Evolutionary conservation across 1,139 yeast genomes (phyloP).

Genomic region (Hansenula anomala): DNA sequence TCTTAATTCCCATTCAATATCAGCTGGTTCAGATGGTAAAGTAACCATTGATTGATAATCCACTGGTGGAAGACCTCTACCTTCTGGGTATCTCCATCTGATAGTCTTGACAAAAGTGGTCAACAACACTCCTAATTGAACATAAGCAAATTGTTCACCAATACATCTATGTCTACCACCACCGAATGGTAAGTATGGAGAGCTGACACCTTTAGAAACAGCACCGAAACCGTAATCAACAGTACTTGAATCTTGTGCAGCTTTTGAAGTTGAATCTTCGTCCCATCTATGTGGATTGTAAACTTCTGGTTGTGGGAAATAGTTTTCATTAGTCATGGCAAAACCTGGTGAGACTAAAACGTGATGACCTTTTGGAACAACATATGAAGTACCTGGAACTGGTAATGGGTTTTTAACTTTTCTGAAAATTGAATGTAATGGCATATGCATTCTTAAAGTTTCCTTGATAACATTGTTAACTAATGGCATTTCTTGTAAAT

Average conservation of each 20-base stretch:
- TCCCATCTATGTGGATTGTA: slow-evolving; percentile 94
- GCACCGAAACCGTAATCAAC: slow-evolving; percentile 96
- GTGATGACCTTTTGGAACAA: slow-evolving; percentile 86
- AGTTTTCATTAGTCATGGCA: slow-evolving; percentile 70
- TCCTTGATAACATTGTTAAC: slow-evolving; percentile 84
- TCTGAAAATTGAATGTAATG: slow-evolving; percentile 93
- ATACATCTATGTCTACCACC: slow-evolving; percentile 99
- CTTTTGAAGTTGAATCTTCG: slow-evolving; percentile 27
- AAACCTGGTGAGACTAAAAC: slow-evolving; percentile 94
- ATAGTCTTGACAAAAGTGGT: slow-evolving; percentile 71
- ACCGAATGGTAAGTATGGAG: slow-evolving; percentile 96
- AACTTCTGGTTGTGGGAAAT: slow-evolving; percentile 66
- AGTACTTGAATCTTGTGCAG: slow-evolving; percentile 40
- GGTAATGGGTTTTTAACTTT: slow-evolving; percentile 75
- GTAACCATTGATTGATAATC: slow-evolving; percentile 95
- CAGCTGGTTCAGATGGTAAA: slow-evolving; percentile 77
- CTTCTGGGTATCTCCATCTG: slow-evolving; percentile 67
- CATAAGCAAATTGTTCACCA: slow-evolving; percentile 97
- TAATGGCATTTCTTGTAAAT: slow-evolving; percentile 74
- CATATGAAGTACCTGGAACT: slow-evolving; percentile 74
- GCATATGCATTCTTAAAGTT: slow-evolving; percentile 93
- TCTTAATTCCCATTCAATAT: slow-evolving; percentile 73
- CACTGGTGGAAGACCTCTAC: slow-evolving; percentile 58
- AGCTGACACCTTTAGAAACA: slow-evolving; percentile 89
- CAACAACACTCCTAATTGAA: slow-evolving; percentile 85